Base-by-base conservation (phyloP, 371 early-diverging fungal species). In the Blastocladiella emersonii region DNA sequence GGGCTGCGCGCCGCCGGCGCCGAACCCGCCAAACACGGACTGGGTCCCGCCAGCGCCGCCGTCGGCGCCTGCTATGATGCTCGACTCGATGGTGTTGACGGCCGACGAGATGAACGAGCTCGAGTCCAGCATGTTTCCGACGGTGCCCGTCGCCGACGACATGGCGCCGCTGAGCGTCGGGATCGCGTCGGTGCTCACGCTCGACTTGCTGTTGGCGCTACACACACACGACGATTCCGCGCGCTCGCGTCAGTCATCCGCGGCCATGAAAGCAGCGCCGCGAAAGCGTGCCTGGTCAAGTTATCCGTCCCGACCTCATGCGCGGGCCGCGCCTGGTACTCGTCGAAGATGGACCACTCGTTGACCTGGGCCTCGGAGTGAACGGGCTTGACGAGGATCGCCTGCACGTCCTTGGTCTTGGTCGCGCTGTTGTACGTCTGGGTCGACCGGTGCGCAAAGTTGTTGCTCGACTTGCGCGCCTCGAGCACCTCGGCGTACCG, bases 371-470 rank as follows among this genome's bases (percentile, higher is more conserved):
- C 67, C 60, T 77, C 79, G 17, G 70, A 68, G 41, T 71, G 63
- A 1, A 62, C 68, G 57, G 43, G 37, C 57, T 71, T 70, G 25
- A 66, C 65, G 3, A 67, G 70, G 17, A 69, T 61, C 7, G 72
- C 79, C 63, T 78, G 79, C 17, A 77, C 69, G 15, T 78, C 79
- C 65, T 78, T 78, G 61, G 49, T 71, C 56, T 78, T 78, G n/a
- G 62, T 51, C 23, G 74, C 64, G 12, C 65, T 39, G 57, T 69
- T 68, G 68, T 74, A 70, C 41, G 79, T 78, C 59, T 78, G 79
- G 69, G 70, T 72, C 13, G 68, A 67, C 2, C 71, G 60, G 19
- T 71, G 69, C 3, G 71, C 70, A 61, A 68, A 77, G 63, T 78
- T 78, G 61, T 77, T 76, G 62, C 71, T 73, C 65, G 68, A 75